A percentile compares a stretch with the other conserved stretches of the same genome.
These are phyloP conservation scores for Dictyostelium capitatum DNA, from an alignment of 78 protist genomes.

Conservation along the genomic window DNA sequence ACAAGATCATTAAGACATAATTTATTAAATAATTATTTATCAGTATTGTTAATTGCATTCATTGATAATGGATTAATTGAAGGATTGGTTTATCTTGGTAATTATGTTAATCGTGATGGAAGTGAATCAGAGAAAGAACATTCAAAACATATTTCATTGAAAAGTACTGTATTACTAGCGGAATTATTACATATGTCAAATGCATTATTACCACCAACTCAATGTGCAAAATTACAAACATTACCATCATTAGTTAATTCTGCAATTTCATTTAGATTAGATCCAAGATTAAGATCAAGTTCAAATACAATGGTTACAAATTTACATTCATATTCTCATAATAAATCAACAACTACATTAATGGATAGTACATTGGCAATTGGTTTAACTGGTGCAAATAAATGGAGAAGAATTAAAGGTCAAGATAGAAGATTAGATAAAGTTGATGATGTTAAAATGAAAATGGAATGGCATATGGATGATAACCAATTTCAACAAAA, in stretches of 20 bases:
- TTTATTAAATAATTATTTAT: constrained; percentile 69
- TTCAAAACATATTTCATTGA: constrained; percentile 11
- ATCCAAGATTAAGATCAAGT: constrained; percentile 63
- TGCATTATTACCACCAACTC: constrained; percentile 63
- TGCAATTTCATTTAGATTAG: constrained; percentile 64
- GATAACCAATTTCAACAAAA: constrained; percentile 62
- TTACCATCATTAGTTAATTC: constrained; percentile 76
- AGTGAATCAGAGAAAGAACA: constrained; percentile 39
- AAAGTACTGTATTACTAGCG: constrained; percentile 62
- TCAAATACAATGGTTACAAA: constrained; percentile 79
- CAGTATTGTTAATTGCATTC: constrained; percentile 63
- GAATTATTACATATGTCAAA: constrained; percentile 69
- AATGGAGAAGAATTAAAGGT: constrained; percentile 72
- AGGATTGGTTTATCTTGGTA: constrained; percentile 78
- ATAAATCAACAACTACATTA: constrained; percentile 14
- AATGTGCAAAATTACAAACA: constrained; percentile 78
- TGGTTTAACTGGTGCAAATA: constrained; percentile 60
- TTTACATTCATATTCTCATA: constrained; percentile 58
- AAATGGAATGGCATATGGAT: constrained; percentile 81
- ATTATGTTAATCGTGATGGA: constrained; percentile 19
- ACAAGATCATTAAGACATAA: constrained; percentile 58
- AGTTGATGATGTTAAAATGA: constrained; percentile 62
- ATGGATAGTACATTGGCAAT: constrained; percentile 39
- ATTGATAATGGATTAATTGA: constrained; percentile 76
- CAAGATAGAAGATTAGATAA: constrained; percentile 72